Base-by-base conservation (phyloP, 2,329 filamentous ascomycete species). In the Fusarium sp. region DNA sequence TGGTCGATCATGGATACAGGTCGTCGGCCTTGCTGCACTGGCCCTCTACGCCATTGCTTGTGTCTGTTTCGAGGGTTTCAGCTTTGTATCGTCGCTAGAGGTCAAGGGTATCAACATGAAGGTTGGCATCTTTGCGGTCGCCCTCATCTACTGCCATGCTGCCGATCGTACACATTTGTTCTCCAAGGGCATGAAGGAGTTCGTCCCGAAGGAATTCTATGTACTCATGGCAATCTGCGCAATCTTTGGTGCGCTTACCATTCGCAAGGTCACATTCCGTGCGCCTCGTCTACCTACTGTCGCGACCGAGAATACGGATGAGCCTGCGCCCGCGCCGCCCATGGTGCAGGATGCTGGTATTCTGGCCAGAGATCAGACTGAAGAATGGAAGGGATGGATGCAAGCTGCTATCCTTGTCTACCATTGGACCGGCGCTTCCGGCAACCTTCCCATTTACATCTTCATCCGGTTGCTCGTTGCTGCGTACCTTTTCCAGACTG, bases 301-400 rank as follows among this genome's bases (percentile, higher is more conserved):
- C 6, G 23, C n/a, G 13, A 20, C 13, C 15, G 47, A 51, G 2
- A 8, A n/a, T 12, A 6, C 12, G 4, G 23, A 23, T 20, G 23
- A 26, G 3, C 26, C 42, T 8, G n/a, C 26, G 4, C 33, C 47
- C 23, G 23, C 62, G 4, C 33, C 44, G 4, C 34, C 55, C 4
- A 23, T 42, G 12, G 46, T 55, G 12, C 62, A 74, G 13, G 75
- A 72, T 41, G 62, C 57, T 6, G 71, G 72, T 23, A 67, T 71
- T 7, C 66, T 74, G 10, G 75, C 84, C 1, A 81, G 88, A 51
- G 80, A 84, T 45, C 86, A 90, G 68, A 86, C 85, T 0, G 83
- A 90, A 64, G 89, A 91, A 74, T 89, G 88, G 83, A 91, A 90
- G 77, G 89, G 89, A 3, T 85, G 87, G 82, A 88, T 91, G 85